Conservation (phyloP, 2,329 filamentous ascomycete genomes). For the Pyrenophora teres region DNA sequence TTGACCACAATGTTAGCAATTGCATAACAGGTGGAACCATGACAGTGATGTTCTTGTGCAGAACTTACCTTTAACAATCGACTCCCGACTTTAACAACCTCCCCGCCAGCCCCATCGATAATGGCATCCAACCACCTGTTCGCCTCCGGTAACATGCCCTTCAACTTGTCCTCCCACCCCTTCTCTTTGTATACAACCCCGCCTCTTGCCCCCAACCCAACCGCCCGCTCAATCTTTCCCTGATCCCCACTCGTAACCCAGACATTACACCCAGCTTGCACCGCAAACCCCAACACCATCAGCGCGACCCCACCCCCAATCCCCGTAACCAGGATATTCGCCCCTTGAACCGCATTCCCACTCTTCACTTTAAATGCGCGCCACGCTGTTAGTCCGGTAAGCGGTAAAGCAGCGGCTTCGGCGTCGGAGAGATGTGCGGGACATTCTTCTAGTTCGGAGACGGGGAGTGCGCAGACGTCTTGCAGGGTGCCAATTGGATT, state of each 20-base stretch:
- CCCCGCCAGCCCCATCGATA: slow-evolving; percentile 87
- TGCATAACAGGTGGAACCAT: too few relatives aligned
- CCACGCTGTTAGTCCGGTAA: slow-evolving; percentile 88
- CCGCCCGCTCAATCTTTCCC: slow-evolving; percentile 76
- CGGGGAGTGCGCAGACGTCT: slow-evolving; percentile 72
- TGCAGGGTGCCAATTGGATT: slow-evolving; percentile 72
- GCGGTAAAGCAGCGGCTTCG: slow-evolving; percentile 82
- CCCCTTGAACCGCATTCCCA: slow-evolving; percentile 64
- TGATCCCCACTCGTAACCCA: slow-evolving; percentile 77
- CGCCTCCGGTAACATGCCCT: slow-evolving; percentile 64
- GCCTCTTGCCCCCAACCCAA: slow-evolving; percentile 72
- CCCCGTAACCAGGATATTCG: slow-evolving; percentile 83
- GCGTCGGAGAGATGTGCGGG: slow-evolving; percentile 72
- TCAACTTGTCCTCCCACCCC: slow-evolving; percentile 80
- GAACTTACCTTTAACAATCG: slow-evolving; percentile 68
- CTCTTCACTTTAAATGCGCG: slow-evolving; percentile 81
- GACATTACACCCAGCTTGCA: slow-evolving; percentile 73
- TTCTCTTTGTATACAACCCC: slow-evolving; percentile 82
- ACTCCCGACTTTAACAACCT: slow-evolving; percentile 72
- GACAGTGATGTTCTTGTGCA: too few relatives aligned
- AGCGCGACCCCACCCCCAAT: slow-evolving; percentile 93
- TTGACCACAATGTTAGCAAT: too few relatives aligned
- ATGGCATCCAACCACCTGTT: slow-evolving; percentile 78
- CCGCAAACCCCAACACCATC: slow-evolving; percentile 78
- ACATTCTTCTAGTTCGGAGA: slow-evolving; percentile 73